phyloP scores from a whole-genome alignment of 805 yeast genomes.

The Sungouiella thailandica region DNA sequence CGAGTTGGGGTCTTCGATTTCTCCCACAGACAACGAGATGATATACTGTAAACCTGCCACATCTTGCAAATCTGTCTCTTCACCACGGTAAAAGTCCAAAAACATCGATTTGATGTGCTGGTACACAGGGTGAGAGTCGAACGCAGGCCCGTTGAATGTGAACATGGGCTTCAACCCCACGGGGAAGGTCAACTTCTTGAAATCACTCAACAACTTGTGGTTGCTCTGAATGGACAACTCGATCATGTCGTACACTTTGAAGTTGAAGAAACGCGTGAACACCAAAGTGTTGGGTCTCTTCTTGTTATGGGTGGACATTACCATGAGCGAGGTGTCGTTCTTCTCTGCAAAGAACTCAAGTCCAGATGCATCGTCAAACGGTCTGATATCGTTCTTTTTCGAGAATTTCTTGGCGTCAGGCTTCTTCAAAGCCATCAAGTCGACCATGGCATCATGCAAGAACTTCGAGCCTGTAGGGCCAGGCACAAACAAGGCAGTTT shows the following conservation, averaged over 20 bases:
- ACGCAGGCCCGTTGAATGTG: slow-evolving; percentile 85
- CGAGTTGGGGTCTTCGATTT: slow-evolving; percentile 70
- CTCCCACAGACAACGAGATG: slow-evolving; percentile 72
- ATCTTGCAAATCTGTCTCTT: slow-evolving; percentile 75
- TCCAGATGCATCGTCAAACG: slow-evolving; percentile 84
- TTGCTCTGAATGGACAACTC: slow-evolving; percentile 72
- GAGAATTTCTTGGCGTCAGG: slow-evolving; percentile 84
- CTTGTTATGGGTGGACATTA: slow-evolving; percentile 74
- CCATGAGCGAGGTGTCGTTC: slow-evolving; percentile 84
- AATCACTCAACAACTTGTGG: slow-evolving; percentile 68
- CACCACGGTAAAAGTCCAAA: slow-evolving; percentile 86
- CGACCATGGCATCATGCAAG: slow-evolving; percentile 85
- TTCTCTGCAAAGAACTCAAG: slow-evolving; percentile 93
- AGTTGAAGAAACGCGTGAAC: slow-evolving; percentile 85
- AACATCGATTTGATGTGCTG: slow-evolving; percentile 83
- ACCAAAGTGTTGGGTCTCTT: slow-evolving; percentile 91
- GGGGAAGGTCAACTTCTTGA: slow-evolving; percentile 73
- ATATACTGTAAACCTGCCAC: slow-evolving; percentile 93
- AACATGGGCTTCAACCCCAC: slow-evolving; percentile 94
- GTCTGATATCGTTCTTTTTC: slow-evolving; percentile 83
- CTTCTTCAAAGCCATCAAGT: slow-evolving; percentile 83
- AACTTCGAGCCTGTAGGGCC: slow-evolving; percentile 77
- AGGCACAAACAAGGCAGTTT: slow-evolving; percentile 86
- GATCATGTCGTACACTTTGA: slow-evolving; percentile 88
- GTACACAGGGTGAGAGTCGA: slow-evolving; percentile 83